phyloP scores from a whole-genome alignment of 2,329 filamentous ascomycete species.

The Camillea tinctor region DNA sequence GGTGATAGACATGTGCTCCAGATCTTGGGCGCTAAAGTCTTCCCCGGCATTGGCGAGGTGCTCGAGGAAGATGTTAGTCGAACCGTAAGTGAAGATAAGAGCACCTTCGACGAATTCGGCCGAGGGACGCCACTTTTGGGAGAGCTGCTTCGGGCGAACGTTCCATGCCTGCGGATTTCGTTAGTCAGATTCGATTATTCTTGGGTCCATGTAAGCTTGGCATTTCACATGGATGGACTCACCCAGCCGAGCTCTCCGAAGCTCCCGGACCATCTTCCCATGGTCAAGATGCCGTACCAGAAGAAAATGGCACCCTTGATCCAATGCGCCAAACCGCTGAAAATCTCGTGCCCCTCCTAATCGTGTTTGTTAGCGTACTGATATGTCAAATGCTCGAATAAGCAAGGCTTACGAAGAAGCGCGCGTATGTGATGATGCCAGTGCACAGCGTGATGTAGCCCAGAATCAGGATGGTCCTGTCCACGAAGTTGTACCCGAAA shows the following conservation, averaged over 20 bases:
- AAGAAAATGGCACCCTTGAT: conserved; percentile 95
- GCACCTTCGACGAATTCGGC: conserved; percentile 89
- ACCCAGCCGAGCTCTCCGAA: conserved; percentile 89
- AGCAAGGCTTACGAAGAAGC: conserved; percentile 71
- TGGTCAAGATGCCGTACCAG: conserved; percentile 82
- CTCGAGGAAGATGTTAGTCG: conserved; percentile 89
- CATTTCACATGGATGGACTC: conserved; percentile 24
- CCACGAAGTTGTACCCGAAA: conserved; percentile 64
- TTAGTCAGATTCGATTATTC: conserved; percentile 7
- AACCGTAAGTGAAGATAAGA: conserved; percentile 86
- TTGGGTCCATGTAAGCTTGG: background rate
- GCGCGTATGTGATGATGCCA: conserved; percentile 74
- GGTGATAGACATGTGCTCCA: conserved; percentile 91
- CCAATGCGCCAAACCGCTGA: conserved; percentile 87
- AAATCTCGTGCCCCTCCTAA: conserved; percentile 67
- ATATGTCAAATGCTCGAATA: background rate
- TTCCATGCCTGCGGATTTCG: conserved; percentile 71
- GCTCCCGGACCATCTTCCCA: conserved; percentile 86
- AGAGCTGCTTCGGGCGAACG: conserved; percentile 59
- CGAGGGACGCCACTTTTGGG: conserved; percentile 68
- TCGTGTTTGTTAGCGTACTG: conserved; percentile 13
- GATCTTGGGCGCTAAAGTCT: conserved; percentile 73
- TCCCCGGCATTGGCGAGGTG: conserved; percentile 73
- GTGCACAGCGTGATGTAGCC: conserved; percentile 72
- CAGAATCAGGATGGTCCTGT: conserved; percentile 74